Evolutionary conservation across 2,329 filamentous ascomycete genomes (phyloP), one percentile per base, ranked within the genome.

Genomic region (Truncatella angustata): DNA sequence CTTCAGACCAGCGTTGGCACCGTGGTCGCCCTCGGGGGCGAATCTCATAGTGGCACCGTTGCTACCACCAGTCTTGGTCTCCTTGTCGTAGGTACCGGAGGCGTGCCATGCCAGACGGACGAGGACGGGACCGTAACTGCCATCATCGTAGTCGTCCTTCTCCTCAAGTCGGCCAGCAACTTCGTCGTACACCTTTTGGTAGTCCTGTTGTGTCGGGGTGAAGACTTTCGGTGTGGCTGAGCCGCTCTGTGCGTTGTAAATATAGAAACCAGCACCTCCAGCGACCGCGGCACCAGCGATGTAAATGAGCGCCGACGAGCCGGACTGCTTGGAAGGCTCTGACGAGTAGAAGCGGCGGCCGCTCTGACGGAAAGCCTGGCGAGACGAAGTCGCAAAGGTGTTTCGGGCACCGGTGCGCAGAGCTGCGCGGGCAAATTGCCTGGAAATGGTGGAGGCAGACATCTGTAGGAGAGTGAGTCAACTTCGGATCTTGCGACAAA

Each of bases 41-140:
- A 97, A 97, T 67, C 94, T 86, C 94, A 97, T 97, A 60, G 92
- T 97, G 53, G 93, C 93, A 60, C 94, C 93, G 72, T 97, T 96
- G 79, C 88, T 93, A 60, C 93, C 93, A 64, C 93, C 94, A 42
- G 93, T 97, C 59, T 82, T 81, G 23, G 92, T 96, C 67, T 83
- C 82, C 76, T 87, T 88, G 70, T 97, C 93, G 66, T 87, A 97
- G 63, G 93, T 99, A 62, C 93, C 93, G 62, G 87, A 91, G 59
- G 87, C 86, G 77, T 97, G 94, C 93, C 94, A 97, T 56, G 91
- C 93, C 61, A 97, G 82, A 65, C 93, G 85, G 58, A 97, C 75
- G 52, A 97, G 79, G 55, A 97, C 91, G 24, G 93, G 94, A 52
- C 91, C 93, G 69, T 95, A 97, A 77, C 88, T 94, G 62, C 94